Conservation (phyloP, 148 eudicot genomes). For the Vaccinium corymbosum region DNA sequence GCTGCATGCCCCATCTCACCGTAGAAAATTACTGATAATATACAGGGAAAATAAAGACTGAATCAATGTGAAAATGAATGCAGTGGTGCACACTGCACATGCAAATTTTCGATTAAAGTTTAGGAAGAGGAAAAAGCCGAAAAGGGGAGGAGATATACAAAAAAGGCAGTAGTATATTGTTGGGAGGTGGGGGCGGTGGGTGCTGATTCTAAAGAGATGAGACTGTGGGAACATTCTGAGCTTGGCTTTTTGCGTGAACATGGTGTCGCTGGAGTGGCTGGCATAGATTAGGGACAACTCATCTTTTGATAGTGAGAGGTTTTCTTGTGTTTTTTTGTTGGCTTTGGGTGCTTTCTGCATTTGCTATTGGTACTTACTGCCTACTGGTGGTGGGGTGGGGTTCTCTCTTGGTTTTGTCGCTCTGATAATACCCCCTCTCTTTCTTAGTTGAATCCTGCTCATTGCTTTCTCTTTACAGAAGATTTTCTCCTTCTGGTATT, state of each 20-base stretch:
- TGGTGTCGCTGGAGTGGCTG: conserved; percentile 59
- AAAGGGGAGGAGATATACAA: not conserved
- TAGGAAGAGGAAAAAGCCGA: not conserved
- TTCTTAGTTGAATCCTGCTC: not conserved
- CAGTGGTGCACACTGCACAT: not conserved
- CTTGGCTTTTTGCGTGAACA: conserved; percentile 56
- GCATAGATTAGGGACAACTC: conserved; percentile 58
- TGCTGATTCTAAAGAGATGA: conserved; percentile 31
- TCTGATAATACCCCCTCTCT: not conserved
- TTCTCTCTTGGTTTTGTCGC: conserved; percentile 19
- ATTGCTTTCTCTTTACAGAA: not conserved
- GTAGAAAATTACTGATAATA: not conserved
- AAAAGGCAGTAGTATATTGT: not conserved
- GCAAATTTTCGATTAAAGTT: conserved; percentile 7
- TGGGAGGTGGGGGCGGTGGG: conserved; percentile 29
- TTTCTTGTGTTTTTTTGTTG: conserved; percentile 20
- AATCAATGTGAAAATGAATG: not conserved
- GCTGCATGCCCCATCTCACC: not conserved
- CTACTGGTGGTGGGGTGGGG: conserved; percentile 16
- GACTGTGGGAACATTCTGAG: conserved; percentile 41
- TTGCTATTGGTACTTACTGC: conserved; percentile 23
- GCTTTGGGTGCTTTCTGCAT: conserved; percentile 17
- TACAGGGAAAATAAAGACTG: not conserved
- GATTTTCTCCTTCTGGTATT: not conserved
- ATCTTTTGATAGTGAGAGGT: conserved; percentile 33